phyloP scores from a whole-genome alignment of 257 asterid genomes.

The Solanum pennellii region DNA sequence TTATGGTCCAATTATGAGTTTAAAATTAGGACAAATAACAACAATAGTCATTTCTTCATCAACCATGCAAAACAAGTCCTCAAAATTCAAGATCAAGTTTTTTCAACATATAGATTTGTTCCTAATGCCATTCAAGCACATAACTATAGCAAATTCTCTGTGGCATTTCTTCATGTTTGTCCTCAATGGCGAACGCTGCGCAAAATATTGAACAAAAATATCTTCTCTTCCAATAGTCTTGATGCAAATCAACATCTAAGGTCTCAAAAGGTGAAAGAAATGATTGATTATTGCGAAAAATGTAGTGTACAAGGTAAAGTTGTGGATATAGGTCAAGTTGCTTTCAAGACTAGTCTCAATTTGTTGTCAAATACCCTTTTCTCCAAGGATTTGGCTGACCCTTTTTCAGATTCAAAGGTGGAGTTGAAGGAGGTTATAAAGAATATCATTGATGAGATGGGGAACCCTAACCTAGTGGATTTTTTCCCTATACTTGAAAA shows the following conservation, averaged over 20 bases:
- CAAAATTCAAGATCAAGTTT: too few relatives aligned
- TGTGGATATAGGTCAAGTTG: constrained; percentile 5
- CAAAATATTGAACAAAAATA: constrained; percentile 10
- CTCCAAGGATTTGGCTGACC: too few relatives aligned
- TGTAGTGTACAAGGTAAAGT: background rate
- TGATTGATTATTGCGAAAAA: background rate
- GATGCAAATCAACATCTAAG: constrained; percentile 32
- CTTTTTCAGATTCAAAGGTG: too few relatives aligned
- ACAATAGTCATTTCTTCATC: background rate
- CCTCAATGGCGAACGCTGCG: too few relatives aligned
- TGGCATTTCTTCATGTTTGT: too few relatives aligned
- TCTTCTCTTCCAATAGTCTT: constrained; percentile 8
- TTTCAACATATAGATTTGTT: too few relatives aligned
- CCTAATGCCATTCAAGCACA: too few relatives aligned
- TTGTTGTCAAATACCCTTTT: constrained; percentile 9
- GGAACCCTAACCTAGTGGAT: too few relatives aligned
- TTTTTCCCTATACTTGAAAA: too few relatives aligned
- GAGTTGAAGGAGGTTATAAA: too few relatives aligned
- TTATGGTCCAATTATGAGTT: background rate
- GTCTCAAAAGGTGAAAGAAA: constrained; percentile 10
- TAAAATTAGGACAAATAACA: background rate
- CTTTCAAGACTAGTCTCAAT: constrained; percentile 2
- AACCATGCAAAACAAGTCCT: background rate
- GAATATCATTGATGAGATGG: too few relatives aligned
- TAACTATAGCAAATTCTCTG: too few relatives aligned